Conservation (phyloP, 495 filamentous ascomycete genomes). For the Xeromyces bisporus region DNA sequence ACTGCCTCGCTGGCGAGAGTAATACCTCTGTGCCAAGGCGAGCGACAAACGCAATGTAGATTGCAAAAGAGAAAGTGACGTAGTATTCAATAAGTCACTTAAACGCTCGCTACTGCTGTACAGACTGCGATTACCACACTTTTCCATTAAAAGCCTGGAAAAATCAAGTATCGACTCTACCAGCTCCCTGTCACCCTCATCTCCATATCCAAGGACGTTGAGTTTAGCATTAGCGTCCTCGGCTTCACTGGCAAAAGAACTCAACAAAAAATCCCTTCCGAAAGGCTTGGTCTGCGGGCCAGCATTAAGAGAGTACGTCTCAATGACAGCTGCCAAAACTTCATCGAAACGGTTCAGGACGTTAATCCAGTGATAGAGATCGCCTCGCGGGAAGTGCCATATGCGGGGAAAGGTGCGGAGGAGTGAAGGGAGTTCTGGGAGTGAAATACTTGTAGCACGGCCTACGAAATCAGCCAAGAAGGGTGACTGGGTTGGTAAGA, state of each 20-base stretch:
- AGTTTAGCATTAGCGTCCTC: slow-evolving; percentile 38
- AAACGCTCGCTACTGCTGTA: slow-evolving; percentile 84
- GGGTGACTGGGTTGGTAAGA: slow-evolving; percentile 46
- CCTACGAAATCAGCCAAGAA: slow-evolving; percentile 66
- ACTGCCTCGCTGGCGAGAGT: slow-evolving; percentile 59
- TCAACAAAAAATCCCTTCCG: slow-evolving; percentile 40
- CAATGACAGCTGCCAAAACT: slow-evolving; percentile 64
- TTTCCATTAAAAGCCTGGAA: slow-evolving; percentile 71
- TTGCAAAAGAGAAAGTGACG: slow-evolving; percentile 58
- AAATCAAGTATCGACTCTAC: slow-evolving; percentile 68
- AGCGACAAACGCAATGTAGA: slow-evolving; percentile 58
- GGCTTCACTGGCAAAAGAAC: slow-evolving; percentile 30
- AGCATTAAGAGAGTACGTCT: slow-evolving; percentile 62
- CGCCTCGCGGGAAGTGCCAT: slow-evolving; percentile 95
- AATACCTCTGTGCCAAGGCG: slow-evolving; percentile 79
- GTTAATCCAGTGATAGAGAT: slow-evolving; percentile 96
- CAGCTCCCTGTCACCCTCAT: slow-evolving; percentile 64
- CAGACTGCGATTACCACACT: slow-evolving; percentile 92
- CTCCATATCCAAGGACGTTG: slow-evolving; percentile 39
- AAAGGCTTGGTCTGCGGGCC: slow-evolving; percentile 71
- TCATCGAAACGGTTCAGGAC: slow-evolving; percentile 87
- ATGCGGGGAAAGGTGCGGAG: slow-evolving; percentile 64
- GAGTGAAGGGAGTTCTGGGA: slow-evolving; percentile 58
- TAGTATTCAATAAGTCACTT: slow-evolving; percentile 73
- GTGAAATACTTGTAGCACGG: slow-evolving; percentile 44